phyloP scores from a whole-genome alignment of 768 basidiomycete species.

The Lactarius quietus region DNA sequence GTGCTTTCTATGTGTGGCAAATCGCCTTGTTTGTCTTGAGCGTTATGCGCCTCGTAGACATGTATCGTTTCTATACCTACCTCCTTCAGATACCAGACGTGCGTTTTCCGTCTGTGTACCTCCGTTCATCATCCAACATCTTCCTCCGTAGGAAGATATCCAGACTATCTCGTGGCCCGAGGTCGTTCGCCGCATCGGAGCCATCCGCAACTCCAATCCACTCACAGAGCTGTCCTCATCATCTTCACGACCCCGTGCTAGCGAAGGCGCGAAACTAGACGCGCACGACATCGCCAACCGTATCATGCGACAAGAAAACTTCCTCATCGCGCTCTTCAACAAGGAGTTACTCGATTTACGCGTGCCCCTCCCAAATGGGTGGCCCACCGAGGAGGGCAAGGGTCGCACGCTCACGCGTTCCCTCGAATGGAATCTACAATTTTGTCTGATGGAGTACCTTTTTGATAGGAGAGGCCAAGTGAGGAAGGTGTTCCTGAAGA shows the following conservation, averaged over 20 bases:
- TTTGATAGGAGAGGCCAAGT: constrained; percentile 91
- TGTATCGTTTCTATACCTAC: constrained; percentile 96
- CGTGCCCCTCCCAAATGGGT: constrained; percentile 67
- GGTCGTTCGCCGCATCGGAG: constrained; percentile 83
- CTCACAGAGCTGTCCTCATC: constrained; percentile 80
- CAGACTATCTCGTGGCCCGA: constrained; percentile 97
- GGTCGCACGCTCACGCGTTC: constrained; percentile 83
- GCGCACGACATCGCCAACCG: constrained; percentile 98
- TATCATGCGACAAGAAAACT: constrained; percentile 98
- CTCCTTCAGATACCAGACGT: constrained; percentile 94
- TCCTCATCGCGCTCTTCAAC: constrained; percentile 96
- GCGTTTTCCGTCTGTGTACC: constrained; percentile 31
- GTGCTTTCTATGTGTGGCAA: constrained; percentile 88
- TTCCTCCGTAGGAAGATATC: constrained; percentile 73
- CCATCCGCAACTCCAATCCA: constrained; percentile 91
- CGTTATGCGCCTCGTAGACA: constrained; percentile 77
- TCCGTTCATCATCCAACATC: constrained; percentile 10
- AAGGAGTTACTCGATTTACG: constrained; percentile 90
- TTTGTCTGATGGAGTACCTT: constrained; percentile 92
- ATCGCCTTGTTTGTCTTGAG: constrained; percentile 74
- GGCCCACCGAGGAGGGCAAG: constrained; percentile 56
- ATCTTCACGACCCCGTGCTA: constrained; percentile 49
- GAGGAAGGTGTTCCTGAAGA: constrained; percentile 86
- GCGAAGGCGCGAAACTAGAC: constrained; percentile 83
- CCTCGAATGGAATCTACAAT: constrained; percentile 95